A percentile compares a stretch with the other conserved stretches of the same genome.
Evolutionary conservation across 805 yeast genomes (phyloP).

Genomic region (Sugiyamaella floridensis): DNA sequence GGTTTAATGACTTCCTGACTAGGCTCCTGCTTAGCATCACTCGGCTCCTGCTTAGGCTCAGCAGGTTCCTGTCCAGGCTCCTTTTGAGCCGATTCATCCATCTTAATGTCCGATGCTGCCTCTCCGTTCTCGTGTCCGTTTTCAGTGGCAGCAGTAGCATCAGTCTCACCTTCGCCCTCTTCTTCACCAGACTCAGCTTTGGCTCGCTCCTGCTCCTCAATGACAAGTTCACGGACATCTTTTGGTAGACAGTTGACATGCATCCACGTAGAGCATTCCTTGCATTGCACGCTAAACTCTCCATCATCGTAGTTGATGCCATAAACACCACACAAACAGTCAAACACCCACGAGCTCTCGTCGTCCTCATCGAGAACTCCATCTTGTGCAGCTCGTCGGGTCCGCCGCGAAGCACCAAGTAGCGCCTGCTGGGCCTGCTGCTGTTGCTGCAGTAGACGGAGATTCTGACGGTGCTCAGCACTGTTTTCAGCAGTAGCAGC

Average conservation of each 20-base stretch:
- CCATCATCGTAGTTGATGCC: conserved; percentile 38
- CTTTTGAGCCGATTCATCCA: no score
- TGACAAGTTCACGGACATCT: conserved; percentile 8
- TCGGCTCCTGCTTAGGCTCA: no score
- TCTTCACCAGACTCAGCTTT: not conserved
- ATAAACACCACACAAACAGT: conserved; percentile 35
- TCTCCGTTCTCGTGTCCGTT: no score
- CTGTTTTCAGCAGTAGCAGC: conserved; percentile 12
- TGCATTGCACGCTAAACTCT: conserved; percentile 32
- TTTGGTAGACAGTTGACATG: conserved; percentile 32
- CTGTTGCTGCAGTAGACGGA: conserved; percentile 13
- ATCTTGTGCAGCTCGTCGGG: not conserved
- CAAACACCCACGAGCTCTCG: conserved; percentile 32
- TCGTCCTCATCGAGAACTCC: conserved; percentile 7
- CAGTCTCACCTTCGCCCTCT: not conserved
- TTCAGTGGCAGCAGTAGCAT: no score
- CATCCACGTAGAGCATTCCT: conserved; percentile 36
- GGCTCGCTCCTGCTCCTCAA: conserved; percentile 1
- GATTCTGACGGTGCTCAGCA: conserved; percentile 8
- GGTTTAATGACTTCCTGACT: no score
- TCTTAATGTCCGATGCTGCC: no score
- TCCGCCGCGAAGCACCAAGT: not conserved
- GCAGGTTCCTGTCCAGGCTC: no score
- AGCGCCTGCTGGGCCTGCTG: conserved; percentile 1
- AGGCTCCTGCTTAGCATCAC: no score